phyloP scores from a whole-genome alignment of 192 early-diverging fungal species.

The Phlyctochytrium planicorne region DNA sequence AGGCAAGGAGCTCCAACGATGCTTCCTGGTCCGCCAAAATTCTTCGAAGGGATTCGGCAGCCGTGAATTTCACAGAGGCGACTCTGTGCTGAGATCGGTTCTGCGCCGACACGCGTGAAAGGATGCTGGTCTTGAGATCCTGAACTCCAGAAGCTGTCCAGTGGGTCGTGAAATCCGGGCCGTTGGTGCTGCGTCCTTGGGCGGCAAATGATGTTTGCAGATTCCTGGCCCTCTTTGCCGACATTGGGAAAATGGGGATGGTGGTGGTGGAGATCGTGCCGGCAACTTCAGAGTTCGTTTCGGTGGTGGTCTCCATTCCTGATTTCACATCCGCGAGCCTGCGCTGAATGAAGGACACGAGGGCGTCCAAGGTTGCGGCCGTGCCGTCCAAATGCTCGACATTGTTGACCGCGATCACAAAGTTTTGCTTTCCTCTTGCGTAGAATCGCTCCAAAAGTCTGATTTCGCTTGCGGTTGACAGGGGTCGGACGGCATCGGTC shows the following conservation, averaged over 20 bases:
- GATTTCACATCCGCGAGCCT: background rate
- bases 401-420: constrained; percentile 34
- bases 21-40: constrained; percentile 2
- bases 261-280: background rate
- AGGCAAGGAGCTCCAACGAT: constrained; percentile 2
- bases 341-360: constrained; percentile 4
- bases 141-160: constrained; percentile 23
- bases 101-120: constrained; percentile 12
- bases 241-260: constrained; percentile 22
- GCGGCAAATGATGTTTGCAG: background rate
- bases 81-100: background rate
- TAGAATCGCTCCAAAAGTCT: constrained; percentile 25
- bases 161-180: background rate
- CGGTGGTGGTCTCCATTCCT: background rate
- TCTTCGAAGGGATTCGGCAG: background rate
- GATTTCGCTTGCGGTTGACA: constrained; percentile 19
- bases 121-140: constrained; percentile 19
- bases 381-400: background rate
- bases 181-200: background rate
- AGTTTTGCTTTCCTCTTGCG: constrained; percentile 24
- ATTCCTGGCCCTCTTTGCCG: background rate
- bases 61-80: background rate
- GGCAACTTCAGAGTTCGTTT: background rate
- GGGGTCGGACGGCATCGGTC: constrained; percentile 19
- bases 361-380: background rate